Base-by-base conservation (phyloP, 306 rosid genomes). In the Quercus dentata region DNA sequence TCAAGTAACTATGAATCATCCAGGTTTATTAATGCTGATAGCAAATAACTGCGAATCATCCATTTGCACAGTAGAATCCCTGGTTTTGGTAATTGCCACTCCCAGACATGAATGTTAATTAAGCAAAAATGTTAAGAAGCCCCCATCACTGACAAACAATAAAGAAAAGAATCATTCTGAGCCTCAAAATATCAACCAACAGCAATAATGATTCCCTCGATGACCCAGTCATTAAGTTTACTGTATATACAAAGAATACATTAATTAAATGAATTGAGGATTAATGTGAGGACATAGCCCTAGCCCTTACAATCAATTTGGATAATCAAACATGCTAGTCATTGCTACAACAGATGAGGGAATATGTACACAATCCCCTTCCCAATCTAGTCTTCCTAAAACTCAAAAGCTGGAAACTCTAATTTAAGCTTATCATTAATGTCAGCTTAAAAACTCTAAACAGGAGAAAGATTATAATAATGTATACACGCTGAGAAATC, bases 401-500 rank as follows among this genome's bases (percentile, higher is more conserved):
- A 74, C 83, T 72, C 67, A 67, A 76, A 76, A 65, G 38, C 74
- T 72, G 30, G 72, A 56, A 69, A 41, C 33, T 77, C 84, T 82
- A 80, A 71, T 74, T 71, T 49, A 51, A 71, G 69, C 79, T 74
- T 27, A 55, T 12, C 28, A 76, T 49, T 52, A 33, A 58, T 65
- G 38, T 46, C 44, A 80, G 58, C 83, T 8, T 20, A 2, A 49
- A 73, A 21, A 10, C 72, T 64, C 73, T 31, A 38, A 35, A 25
- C 11, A 33, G 41, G 49, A 71, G 68, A 67, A 69, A 62, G 54
- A 55, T 63, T 13, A 67, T 75, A 82, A 59, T 58, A 81, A 74
- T 69, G 79, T 68, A 72, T 78, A 83, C 87, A 88, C 27, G 81
- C 76, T 52, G 81, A 85, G 87, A 75, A 72, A 89, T 83, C 87